These are phyloP conservation scores for Euptelea pleiosperma DNA, from an alignment of 164 flowering plant species.

Conservation along the genomic window DNA sequence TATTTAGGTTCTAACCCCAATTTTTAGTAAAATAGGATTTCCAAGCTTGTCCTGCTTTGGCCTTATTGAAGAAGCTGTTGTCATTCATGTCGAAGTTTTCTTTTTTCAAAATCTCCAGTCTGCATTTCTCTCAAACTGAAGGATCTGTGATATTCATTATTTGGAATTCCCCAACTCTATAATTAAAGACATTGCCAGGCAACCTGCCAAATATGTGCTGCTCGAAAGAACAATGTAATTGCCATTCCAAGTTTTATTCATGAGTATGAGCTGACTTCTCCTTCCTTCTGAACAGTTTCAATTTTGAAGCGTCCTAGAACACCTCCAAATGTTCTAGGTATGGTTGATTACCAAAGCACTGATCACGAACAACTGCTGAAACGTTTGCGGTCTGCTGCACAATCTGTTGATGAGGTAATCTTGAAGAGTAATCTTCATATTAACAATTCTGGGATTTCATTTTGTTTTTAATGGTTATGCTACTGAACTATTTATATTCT, in stretches of 20 bases:
- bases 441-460: background rate
- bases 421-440: background rate
- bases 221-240: background rate
- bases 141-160: too few relatives aligned
- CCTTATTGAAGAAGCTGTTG: too few relatives aligned
- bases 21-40: too few relatives aligned
- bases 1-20: too few relatives aligned
- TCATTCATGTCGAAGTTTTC: too few relatives aligned
- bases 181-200: background rate
- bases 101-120: too few relatives aligned
- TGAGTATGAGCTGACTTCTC: background rate
- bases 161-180: background rate
- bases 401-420: constrained; percentile 71
- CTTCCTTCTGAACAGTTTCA: constrained; percentile 36
- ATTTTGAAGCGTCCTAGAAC: constrained; percentile 77
- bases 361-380: constrained; percentile 89
- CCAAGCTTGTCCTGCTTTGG: too few relatives aligned
- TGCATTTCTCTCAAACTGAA: too few relatives aligned
- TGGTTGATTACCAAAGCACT: constrained; percentile 71
- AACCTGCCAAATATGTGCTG: background rate
- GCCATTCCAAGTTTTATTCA: background rate
- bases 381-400: constrained; percentile 62
- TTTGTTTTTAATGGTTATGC: background rate
- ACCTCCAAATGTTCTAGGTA: constrained; percentile 64
- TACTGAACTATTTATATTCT: background rate